phyloP scores from a whole-genome alignment of 495 filamentous ascomycete species.

The Penicillium malachiteum region DNA sequence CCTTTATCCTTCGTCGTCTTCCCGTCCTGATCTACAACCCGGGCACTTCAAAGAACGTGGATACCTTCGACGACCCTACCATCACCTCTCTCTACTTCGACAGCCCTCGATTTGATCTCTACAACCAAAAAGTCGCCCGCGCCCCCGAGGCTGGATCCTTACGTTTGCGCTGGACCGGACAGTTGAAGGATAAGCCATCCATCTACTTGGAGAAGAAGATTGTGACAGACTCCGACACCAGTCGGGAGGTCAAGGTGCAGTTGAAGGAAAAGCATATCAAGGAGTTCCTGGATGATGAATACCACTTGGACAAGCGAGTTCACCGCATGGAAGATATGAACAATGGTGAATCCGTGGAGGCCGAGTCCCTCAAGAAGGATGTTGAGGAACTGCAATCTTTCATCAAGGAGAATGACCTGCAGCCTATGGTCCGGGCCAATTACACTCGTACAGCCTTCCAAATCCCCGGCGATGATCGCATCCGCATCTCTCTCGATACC shows the following conservation, averaged over 20 bases:
- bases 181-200: slow-evolving; percentile 71
- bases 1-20: slow-evolving; percentile 82
- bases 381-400: slow-evolving; percentile 79
- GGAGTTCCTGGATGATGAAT: slow-evolving; percentile 80
- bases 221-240: slow-evolving; percentile 68
- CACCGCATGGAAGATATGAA: slow-evolving; percentile 73
- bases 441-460: slow-evolving; percentile 96
- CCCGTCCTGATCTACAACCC: slow-evolving; percentile 93
- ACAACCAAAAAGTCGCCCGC: slow-evolving; percentile 78
- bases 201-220: slow-evolving; percentile 89
- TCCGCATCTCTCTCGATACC: slow-evolving; percentile 90
- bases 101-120: slow-evolving; percentile 77
- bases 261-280: slow-evolving; percentile 95
- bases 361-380: slow-evolving; percentile 60
- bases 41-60: slow-evolving; percentile 71
- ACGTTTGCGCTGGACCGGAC: slow-evolving; percentile 87
- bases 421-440: slow-evolving; percentile 86
- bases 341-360: slow-evolving; percentile 59
- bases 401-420: slow-evolving; percentile 71
- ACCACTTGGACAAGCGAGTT: slow-evolving; percentile 87
- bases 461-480: slow-evolving; percentile 86
- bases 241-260: slow-evolving; percentile 71
- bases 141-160: slow-evolving; percentile 77
- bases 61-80: slow-evolving; percentile 76
- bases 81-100: slow-evolving; percentile 98